Base-by-base conservation (phyloP, 2,329 filamentous ascomycete genomes). In the Cyanodermella asteris region DNA sequence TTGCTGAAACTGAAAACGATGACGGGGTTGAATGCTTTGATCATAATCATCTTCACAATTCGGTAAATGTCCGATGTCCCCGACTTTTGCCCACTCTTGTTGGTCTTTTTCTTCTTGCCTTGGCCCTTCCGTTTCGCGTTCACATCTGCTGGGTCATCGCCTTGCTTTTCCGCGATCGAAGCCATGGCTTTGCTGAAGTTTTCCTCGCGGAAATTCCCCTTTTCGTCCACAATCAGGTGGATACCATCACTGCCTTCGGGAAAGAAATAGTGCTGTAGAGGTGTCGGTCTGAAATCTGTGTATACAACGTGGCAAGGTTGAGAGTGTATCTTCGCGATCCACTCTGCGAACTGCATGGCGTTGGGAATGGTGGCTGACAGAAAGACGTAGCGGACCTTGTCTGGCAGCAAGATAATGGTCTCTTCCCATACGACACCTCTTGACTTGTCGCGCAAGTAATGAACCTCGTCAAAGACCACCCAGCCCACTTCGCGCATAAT, bases 1-100 rank as follows among this genome's bases (percentile, higher is more conserved):
- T 97, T 97, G 61, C 82, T 93, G 56, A 97, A 97, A 50, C 84
- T 94, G 64, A 97, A 97, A 19, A 97, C 81, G 44, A 97, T 97
- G 39, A 94, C 87, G 0, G 87, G 87, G 42, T 97, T 93, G 52
- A 87, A 90, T 44, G 76, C 87, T 55, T 82, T 91, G 51, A 78
- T 64, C 72, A 97, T 91, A 38, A 94, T 91, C 87, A 97, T 97
- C 49, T 76, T 77, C 36, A 97, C 76, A 40, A 97, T 91, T 59
- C 93, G 94, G 56, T 80, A 81, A 32, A 97, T 91, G 49, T 97
- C 87, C 1, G 69, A 70, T 9, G 67, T 55, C 15, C 62, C 67
- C n/a, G n/a, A n/a, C 31, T 73, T 63, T 27, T 58, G 63, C n/a
- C 76, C 76, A 24, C 81, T 81, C 51, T 90, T 93, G 50, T 84